Percentiles rank a stretch among this genome's conserved stretches.
phyloP scores from a whole-genome alignment of 2,329 filamentous ascomycete genomes.

The Bipolaris zeicola region DNA sequence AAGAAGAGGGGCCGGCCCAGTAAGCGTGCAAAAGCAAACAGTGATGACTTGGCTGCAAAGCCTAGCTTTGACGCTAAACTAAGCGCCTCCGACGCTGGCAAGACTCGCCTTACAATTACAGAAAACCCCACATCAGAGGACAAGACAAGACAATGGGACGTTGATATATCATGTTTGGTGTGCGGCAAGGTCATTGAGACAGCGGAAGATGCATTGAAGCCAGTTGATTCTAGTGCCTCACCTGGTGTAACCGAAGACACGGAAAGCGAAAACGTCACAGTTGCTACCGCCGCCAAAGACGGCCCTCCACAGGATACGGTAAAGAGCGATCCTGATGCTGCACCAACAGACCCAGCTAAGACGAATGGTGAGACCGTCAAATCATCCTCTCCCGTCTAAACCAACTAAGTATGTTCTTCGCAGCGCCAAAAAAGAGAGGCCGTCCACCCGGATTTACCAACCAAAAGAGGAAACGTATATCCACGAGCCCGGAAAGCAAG shows the following conservation, averaged over 20 bases:
- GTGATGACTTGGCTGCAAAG: background rate
- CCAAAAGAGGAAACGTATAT: conserved; percentile 1
- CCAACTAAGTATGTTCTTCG: conserved; percentile 6
- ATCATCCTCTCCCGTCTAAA: conserved; percentile 6
- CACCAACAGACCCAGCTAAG: background rate
- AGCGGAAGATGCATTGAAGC: background rate
- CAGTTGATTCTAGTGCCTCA: background rate
- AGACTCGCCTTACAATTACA: conserved; percentile 24
- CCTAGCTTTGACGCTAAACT: conserved; percentile 16
- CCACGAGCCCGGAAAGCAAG: background rate
- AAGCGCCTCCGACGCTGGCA: conserved; percentile 1
- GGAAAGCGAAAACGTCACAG: background rate
- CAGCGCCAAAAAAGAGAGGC: conserved; percentile 10
- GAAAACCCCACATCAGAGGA: conserved; percentile 17
- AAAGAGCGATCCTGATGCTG: background rate
- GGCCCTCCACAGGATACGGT: background rate
- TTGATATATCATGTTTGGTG: conserved; percentile 26
- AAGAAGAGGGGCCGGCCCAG: conserved; percentile 6
- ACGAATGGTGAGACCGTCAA: conserved; percentile 15
- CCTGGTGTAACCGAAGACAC: background rate
- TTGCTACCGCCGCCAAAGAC: background rate
- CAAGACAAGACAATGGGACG: conserved; percentile 14
- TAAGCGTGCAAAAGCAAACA: conserved; percentile 7
- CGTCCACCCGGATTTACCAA: conserved; percentile 7
- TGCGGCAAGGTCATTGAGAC: conserved; percentile 27